Conservation (phyloP, 208 protist species). For the Leishmania aethiopica region DNA sequence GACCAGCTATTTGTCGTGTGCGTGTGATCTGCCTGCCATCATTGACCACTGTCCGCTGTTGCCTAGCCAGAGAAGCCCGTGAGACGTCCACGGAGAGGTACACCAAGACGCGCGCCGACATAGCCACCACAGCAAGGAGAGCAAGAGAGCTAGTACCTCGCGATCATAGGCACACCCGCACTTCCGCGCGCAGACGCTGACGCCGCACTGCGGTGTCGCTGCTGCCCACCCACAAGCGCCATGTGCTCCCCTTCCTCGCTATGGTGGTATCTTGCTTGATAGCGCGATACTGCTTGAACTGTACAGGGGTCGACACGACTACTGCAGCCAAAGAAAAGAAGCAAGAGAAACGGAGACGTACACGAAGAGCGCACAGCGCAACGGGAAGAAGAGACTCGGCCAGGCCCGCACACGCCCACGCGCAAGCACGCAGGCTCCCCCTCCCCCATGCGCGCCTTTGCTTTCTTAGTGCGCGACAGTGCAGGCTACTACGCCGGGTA, state of each 20-base stretch:
- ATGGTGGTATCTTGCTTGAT: not conserved
- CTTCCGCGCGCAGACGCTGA: not conserved
- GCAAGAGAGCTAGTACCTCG: not conserved
- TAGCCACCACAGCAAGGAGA: not conserved
- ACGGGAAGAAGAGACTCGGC: not conserved
- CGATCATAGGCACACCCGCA: not conserved
- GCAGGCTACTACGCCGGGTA: conserved; percentile 18
- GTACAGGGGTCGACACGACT: not conserved
- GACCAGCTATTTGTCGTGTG: not conserved
- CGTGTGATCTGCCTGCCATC: not conserved
- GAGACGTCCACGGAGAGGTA: not conserved
- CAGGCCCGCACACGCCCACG: not conserved
- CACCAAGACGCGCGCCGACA: not conserved
- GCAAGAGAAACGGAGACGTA: not conserved
- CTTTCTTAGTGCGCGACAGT: not conserved
- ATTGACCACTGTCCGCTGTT: not conserved
- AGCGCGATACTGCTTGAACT: not conserved
- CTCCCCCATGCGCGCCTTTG: no score
- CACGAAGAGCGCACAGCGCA: not conserved
- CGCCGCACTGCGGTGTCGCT: not conserved
- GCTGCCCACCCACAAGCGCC: not conserved
- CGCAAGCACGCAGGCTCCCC: not conserved
- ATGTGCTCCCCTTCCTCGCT: not conserved
- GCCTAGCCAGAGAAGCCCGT: not conserved
- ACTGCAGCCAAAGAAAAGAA: not conserved